Base-by-base conservation (phyloP, 495 filamentous ascomycete species). In the Daldinia vernicosa region DNA sequence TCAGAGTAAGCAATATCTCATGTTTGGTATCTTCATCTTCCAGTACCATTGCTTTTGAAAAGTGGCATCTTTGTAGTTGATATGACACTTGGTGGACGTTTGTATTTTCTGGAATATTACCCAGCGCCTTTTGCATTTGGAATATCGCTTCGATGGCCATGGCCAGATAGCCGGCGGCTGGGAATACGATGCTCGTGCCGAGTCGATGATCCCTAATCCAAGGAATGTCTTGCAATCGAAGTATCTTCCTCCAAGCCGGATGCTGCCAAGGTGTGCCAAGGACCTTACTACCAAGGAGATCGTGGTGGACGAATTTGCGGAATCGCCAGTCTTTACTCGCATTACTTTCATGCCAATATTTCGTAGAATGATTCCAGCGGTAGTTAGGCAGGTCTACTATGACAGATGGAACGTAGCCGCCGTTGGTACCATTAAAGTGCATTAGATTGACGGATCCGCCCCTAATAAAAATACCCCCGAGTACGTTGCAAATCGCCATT, bases 341-440 rank as follows among this genome's bases (percentile, higher is more conserved):
- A 61, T 60, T 0, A 22, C 43, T 78, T 50, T 83, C 81, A 37
- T 77, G 74, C 24, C 80, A 64, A 22, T 75, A 73, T 14, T 63
- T 80, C 14, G 69, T 74, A 37, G 73, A 61, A 35, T 86, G 84
- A 47, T 85, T 80, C 76, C 83, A 86, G 4, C 54, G 27, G 50
- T 86, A 86, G 22, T 76, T 72, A 1, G 84, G 85, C 0, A 87
- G 69, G 57, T 86, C 77, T 37, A 37, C 33, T 12, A 61, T 19
- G 17, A 26, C 26, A 27, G 43, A 28, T 47, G 14, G n/a, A n/a
- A 6, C 12, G 5, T 33, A 3, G 19, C 24, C n/a, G 12, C 27
- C 2, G 58, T 4, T 52, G 33, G 30, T 32, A 5, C 26, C 52
- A 24, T 69, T 69, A 5, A 58, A 50, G 19, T 37, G 4, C 3